Percentiles rank a stretch among this genome's conserved stretches.
phyloP scores from a whole-genome alignment of 805 yeast species.

The Saturnispora serradocipensis region DNA sequence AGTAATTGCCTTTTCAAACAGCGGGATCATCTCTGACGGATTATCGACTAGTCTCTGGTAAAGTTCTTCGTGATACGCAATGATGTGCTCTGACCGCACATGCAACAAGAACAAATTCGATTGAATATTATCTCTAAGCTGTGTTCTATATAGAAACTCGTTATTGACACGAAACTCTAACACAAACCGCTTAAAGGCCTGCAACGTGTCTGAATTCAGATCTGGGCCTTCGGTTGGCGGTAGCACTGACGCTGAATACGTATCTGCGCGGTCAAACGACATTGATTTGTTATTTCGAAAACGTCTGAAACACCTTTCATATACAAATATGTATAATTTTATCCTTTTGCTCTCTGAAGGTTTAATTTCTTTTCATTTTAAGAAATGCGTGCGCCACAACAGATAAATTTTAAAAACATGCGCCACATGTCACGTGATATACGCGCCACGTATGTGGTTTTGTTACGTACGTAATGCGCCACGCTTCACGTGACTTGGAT shows the following conservation, averaged over 20 bases:
- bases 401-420: background rate
- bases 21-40: constrained; percentile 80
- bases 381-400: constrained; percentile 2
- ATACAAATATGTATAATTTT: background rate
- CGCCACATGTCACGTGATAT: background rate
- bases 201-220: constrained; percentile 57
- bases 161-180: constrained; percentile 78
- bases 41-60: constrained; percentile 77
- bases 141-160: constrained; percentile 82
- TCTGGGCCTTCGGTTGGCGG: constrained; percentile 72
- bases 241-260: constrained; percentile 69
- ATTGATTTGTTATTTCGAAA: constrained; percentile 23
- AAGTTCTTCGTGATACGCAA: constrained; percentile 81
- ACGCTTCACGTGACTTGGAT: background rate
- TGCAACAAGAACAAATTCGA: constrained; percentile 63
- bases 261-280: constrained; percentile 70
- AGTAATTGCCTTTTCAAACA: constrained; percentile 75
- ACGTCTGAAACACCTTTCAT: background rate
- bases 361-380: background rate
- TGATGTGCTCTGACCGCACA: constrained; percentile 76
- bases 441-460: background rate
- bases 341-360: background rate
- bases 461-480: background rate
- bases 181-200: constrained; percentile 73
- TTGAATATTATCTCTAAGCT: constrained; percentile 76